Conservation (phyloP, 148 eudicot genomes). For the Cornus controversa region DNA sequence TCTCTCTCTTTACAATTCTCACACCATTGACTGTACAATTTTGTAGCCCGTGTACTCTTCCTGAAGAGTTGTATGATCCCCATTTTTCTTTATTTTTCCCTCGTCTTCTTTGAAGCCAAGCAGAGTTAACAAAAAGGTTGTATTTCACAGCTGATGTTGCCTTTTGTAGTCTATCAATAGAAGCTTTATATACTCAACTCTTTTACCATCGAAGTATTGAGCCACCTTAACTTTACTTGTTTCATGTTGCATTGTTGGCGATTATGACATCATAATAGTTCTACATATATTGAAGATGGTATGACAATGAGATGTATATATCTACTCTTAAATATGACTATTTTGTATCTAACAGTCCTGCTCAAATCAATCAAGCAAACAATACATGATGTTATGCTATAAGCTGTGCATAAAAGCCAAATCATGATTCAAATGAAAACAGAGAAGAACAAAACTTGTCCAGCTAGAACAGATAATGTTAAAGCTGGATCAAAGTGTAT, state of each 20-base stretch:
- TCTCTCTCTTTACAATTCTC: no score
- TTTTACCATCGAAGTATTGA: neutral
- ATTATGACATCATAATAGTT: no score
- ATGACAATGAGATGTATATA: no score
- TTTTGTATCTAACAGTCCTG: neutral
- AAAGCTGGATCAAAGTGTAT: no score
- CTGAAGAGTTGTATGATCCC: constrained; percentile 1
- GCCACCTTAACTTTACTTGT: neutral
- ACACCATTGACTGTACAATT: constrained; percentile 4
- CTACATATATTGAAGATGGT: neutral
- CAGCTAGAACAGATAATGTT: no score
- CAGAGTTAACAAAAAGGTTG: neutral
- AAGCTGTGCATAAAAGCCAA: neutral
- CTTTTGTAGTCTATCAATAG: neutral
- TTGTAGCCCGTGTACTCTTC: constrained; percentile 13
- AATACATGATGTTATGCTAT: neutral
- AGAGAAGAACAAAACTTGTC: no score
- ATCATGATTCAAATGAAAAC: neutral
- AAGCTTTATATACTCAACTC: neutral
- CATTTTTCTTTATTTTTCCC: neutral
- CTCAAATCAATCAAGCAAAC: neutral
- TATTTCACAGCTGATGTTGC: neutral
- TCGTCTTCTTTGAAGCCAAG: neutral
- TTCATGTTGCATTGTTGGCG: neutral
- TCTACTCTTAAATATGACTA: neutral